These are phyloP conservation scores for Talaromyces liani DNA, from an alignment of 495 filamentous ascomycete genomes.

Conservation along the genomic window DNA sequence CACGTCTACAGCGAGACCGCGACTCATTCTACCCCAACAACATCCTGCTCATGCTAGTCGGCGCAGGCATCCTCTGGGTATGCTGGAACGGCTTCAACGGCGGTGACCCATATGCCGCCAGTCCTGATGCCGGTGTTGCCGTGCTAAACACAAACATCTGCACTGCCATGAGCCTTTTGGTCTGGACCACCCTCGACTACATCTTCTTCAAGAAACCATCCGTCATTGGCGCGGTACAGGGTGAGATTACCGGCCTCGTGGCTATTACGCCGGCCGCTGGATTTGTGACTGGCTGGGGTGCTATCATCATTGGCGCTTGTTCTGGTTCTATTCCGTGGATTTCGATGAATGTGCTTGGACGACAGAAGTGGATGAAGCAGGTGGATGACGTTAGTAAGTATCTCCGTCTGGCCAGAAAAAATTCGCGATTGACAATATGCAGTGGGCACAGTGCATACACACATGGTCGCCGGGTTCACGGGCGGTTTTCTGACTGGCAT, in stretches of 20 bases:
- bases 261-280: conserved; percentile 51
- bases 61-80: conserved; percentile 50
- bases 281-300: conserved; percentile 49
- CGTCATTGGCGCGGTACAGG: conserved; percentile 45
- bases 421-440: neutral
- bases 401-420: neutral
- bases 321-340: conserved; percentile 47
- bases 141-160: conserved; percentile 51
- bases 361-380: conserved; percentile 33
- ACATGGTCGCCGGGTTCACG: conserved; percentile 42
- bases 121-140: conserved; percentile 48
- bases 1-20: conserved; percentile 40
- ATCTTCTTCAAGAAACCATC: conserved; percentile 44
- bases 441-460: conserved; percentile 47
- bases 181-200: conserved; percentile 40
- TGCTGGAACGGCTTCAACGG: conserved; percentile 56
- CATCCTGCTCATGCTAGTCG: conserved; percentile 40
- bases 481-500: conserved; percentile 48
- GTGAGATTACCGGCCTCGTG: conserved; percentile 49
- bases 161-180: conserved; percentile 43
- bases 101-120: conserved; percentile 48
- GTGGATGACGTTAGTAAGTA: conserved; percentile 39
- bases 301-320: conserved; percentile 41
- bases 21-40: conserved; percentile 47
- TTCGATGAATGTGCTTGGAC: conserved; percentile 45